These are phyloP conservation scores for Wolfiporia cocos DNA, from an alignment of 1,284 basidiomycete genomes.

Conservation along the genomic window DNA sequence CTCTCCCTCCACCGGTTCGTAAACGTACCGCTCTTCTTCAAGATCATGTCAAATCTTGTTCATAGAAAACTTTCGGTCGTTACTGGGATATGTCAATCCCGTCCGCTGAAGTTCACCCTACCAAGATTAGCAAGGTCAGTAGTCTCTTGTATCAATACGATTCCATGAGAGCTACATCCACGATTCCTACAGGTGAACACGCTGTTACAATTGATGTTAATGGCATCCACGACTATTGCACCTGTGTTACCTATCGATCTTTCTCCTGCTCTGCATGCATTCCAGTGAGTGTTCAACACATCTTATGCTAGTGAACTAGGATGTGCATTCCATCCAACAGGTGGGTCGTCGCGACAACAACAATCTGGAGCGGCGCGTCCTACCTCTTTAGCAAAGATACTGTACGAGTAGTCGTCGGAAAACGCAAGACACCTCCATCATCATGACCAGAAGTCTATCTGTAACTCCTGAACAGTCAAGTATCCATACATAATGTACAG, in stretches of 20 bases:
- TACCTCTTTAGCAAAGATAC: conserved; percentile 58
- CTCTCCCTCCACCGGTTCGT: conserved; percentile 80
- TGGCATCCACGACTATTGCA: conserved; percentile 83
- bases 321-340: background rate
- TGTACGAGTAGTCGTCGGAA: conserved; percentile 20
- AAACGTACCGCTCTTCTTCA: too few species aligned
- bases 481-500: too few species aligned
- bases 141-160: background rate
- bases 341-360: conserved; percentile 34
- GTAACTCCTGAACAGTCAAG: too few species aligned
- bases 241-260: conserved; percentile 73
- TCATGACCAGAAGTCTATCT: background rate
- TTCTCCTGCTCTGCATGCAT: conserved; percentile 44
- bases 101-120: conserved; percentile 90
- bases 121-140: conserved; percentile 80
- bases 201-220: conserved; percentile 83
- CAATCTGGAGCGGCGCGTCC: conserved; percentile 88
- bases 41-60: too few species aligned
- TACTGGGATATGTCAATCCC: conserved; percentile 97
- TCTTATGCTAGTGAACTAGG: background rate
- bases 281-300: conserved; percentile 48
- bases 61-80: conserved; percentile 82
- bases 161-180: background rate
- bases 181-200: conserved; percentile 72
- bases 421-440: conserved; percentile 11